Evolutionary conservation across 148 eudicot genomes (phyloP), one percentile per base, ranked within the genome.

Genomic region (Amaranthus hypochondriacus): DNA sequence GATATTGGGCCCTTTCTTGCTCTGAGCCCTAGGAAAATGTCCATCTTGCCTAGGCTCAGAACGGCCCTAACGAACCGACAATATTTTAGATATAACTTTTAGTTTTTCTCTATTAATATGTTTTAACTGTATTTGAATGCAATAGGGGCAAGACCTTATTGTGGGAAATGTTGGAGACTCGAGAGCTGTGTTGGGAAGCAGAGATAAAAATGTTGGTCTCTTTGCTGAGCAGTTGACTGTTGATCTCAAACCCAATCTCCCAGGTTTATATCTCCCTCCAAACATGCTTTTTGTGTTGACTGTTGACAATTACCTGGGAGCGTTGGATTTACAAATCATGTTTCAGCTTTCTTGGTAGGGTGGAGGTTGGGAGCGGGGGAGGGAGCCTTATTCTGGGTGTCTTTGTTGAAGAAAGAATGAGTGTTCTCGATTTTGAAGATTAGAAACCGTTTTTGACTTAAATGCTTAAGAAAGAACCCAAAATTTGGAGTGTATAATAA

Each of bases 171-270:
- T 95, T 66, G 98, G 97, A 56, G 98, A 95, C 83, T 92, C 96
- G 4, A 85, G 98, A 81, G 98, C 98, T 73, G 79, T 95, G 73
- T 80, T 95, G 64, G 97, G 88, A 72, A 92, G 89, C 12, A 88
- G 97, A 85, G 89, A 84, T 65, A 73, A 80, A 66, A 85, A 87
- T 73, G 78, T 82, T 83, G 79, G 74, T 70, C 87, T 95, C 71
- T 62, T 79, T 78, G 88, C 98, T 51, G 84, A 90, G 54, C 98
- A 92, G 87, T 81, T 95, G 76, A 95, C 98, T 18, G 93, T 92
- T 68, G 98, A 95, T 85, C 97, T 95, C 67, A 95, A 95, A 74
- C 98, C 98, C 68, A 89, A 87, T 85, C 97, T 95, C 79, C 98
- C 98, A 80, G 97, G 98, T 94, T 42, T 71, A 43, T 57, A 66